Conservation (phyloP, 2,329 filamentous ascomycete species). For the Fusarium scirpi region DNA sequence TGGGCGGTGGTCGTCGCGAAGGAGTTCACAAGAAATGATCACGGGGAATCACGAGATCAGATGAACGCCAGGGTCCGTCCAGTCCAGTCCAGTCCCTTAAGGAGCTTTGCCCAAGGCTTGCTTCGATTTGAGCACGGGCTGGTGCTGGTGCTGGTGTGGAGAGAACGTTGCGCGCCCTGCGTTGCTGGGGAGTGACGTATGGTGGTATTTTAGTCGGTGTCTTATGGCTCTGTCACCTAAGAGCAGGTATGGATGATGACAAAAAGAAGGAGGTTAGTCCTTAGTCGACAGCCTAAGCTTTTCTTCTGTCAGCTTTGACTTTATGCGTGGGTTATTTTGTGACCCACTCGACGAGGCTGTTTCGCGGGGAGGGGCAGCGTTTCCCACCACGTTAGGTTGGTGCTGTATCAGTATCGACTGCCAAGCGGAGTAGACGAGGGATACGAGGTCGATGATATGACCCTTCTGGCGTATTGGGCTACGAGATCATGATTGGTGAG, state of each 20-base stretch:
- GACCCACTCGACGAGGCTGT: constrained; percentile 39
- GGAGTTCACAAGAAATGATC: constrained; percentile 25
- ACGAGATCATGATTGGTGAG: constrained; percentile 35
- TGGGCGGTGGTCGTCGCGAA: background rate
- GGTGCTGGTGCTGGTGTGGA: constrained; percentile 23
- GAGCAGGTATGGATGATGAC: background rate
- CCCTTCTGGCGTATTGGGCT: constrained; percentile 21
- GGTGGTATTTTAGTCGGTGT: constrained; percentile 36
- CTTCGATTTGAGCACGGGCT: constrained; percentile 30
- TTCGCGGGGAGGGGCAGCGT: constrained; percentile 36
- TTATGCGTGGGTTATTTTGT: background rate
- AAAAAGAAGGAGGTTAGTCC: background rate
- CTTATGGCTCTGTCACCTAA: constrained; percentile 2
- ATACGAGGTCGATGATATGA: constrained; percentile 18
- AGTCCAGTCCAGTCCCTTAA: constrained; percentile 7
- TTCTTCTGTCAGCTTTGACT: background rate
- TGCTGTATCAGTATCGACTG: background rate
- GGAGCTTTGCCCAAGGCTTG: constrained; percentile 25
- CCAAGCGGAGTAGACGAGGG: background rate
- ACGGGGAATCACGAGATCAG: constrained; percentile 43
- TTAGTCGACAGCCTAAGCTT: background rate
- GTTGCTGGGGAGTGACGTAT: constrained; percentile 46
- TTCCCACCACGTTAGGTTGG: background rate
- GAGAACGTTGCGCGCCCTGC: constrained; percentile 28
- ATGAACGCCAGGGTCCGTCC: constrained; percentile 26